Conservation (phyloP, 305 asterid genomes). For the Ajuga reptans region DNA sequence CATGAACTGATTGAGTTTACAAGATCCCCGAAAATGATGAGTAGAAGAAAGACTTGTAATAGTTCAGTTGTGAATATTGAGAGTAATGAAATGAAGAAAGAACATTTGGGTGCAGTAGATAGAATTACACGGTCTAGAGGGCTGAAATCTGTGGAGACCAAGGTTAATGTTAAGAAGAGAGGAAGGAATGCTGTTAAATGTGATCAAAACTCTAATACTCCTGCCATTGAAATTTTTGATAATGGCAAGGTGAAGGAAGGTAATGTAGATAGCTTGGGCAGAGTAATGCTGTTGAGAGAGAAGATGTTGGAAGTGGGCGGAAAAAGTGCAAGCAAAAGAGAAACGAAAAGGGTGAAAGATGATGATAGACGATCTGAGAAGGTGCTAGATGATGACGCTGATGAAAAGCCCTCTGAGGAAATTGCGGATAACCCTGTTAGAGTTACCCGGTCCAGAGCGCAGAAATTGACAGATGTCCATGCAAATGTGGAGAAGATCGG, state of each 20-base stretch:
- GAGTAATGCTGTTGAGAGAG: conserved; percentile 11
- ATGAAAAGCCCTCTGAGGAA: conserved; percentile 13
- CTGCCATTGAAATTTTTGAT: conserved; percentile 17
- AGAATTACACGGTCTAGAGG: conserved; percentile 19
- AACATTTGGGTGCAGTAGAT: conserved; percentile 7
- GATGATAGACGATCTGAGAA: neutral
- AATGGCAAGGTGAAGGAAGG: conserved; percentile 18
- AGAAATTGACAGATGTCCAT: conserved; percentile 23
- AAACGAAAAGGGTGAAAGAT: conserved; percentile 10
- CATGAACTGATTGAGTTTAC: conserved; percentile 55
- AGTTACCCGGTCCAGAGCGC: conserved; percentile 35
- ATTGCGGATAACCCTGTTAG: conserved; percentile 26
- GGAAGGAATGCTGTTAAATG: conserved; percentile 3
- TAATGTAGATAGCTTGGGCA: neutral
- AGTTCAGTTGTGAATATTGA: conserved; percentile 19
- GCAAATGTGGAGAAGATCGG: conserved; percentile 23
- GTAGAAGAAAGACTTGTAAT: conserved; percentile 30
- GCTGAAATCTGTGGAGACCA: conserved; percentile 7
- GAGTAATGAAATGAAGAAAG: conserved; percentile 14
- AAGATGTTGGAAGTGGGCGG: conserved; percentile 11
- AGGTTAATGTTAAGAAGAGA: conserved; percentile 21
- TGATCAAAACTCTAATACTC: neutral
- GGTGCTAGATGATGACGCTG: neutral
- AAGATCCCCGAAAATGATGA: conserved; percentile 21
- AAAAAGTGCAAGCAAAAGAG: conserved; percentile 9